Evolutionary conservation across 1,284 basidiomycete genomes (phyloP), one percentile per base, ranked within the genome.

Genomic region (Anthracocystis panici-leucophaei): DNA sequence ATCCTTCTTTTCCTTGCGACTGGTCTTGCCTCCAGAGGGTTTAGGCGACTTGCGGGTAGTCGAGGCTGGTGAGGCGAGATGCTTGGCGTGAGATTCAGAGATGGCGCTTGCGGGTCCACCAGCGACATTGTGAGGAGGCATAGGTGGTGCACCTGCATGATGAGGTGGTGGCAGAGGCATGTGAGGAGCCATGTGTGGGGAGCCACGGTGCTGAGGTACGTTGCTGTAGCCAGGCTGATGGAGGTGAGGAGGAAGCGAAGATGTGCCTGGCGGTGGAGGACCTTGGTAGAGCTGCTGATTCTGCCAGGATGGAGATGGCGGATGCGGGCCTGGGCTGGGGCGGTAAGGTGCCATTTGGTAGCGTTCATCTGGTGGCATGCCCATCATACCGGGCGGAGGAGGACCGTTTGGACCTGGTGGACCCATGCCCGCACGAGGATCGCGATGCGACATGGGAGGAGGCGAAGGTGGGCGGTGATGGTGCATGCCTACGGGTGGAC

Each of bases 241-340:
- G 6, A 75, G 55, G 49, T 71, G 73, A 25, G 73, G 67, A 12
- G 72, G 72, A 12, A 70, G 57, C 25, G 54, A 49, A 10, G 63
- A 56, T 45, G 67, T 57, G 41, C 60, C 66, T 6, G 72, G 63
- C 20, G 64, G 73, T 41, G 58, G 65, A 27, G 67, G 65, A 25
- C 57, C 57, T 53, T 53, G 65, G 40, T 75, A 75, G 41, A 64
- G 51, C 60, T 63, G 73, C 62, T 75, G 72, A n/a, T 70, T 61
- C 57, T 75, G 73, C 73, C 73, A 75, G 31, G 66, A 65, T 14
- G 73, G 73, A 9, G 73, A 75, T 23, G 71, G 65, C 18, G 71
- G 65, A 49, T 66, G 72, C 21, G 64, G 70, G 16, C 60, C 70
- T 20, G 71, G 62, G 40, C 62, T 65, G 29, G 62, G 65, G 21